phyloP scores from a whole-genome alignment of 1,284 basidiomycete species.

The Schizopora paradoxa region DNA sequence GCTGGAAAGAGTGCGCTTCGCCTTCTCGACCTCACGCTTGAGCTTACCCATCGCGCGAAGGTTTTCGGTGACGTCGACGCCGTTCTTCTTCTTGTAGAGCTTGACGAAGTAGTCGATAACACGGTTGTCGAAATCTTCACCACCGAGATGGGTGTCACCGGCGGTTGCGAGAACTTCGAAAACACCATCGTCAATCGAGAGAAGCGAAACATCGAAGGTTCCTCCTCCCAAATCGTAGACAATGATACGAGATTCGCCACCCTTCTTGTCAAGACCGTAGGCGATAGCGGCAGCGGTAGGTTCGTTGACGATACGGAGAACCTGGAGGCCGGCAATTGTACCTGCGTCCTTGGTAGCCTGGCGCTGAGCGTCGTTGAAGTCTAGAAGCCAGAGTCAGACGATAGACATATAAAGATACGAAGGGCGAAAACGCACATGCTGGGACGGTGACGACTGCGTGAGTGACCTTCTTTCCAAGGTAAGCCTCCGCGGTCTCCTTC shows the following conservation, averaged over 20 bases:
- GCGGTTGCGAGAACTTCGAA: conserved; percentile 98
- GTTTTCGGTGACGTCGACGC: conserved; percentile 84
- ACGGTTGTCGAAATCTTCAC: conserved; percentile 98
- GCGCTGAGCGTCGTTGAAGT: conserved; percentile 99
- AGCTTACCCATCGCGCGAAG: conserved; percentile 93
- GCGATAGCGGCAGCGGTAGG: conserved; percentile 97
- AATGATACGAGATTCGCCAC: conserved; percentile 91
- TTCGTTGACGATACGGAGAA: conserved; percentile 98
- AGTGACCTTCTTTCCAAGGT: conserved; percentile 93
- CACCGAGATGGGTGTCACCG: conserved; percentile 98
- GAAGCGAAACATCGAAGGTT: conserved; percentile 97
- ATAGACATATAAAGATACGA: not conserved
- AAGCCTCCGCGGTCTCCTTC: conserved; percentile 99
- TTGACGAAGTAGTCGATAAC: conserved; percentile 91
- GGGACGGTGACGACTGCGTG: conserved; percentile 98
- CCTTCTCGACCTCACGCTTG: conserved; percentile 98
- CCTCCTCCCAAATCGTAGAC: conserved; percentile 99
- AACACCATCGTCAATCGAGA: conserved; percentile 96
- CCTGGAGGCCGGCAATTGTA: conserved; percentile 91
- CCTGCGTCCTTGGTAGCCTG: conserved; percentile 99
- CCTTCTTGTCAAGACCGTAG: conserved; percentile 97
- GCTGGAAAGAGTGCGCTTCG: conserved; percentile 91
- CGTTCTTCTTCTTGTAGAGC: conserved; percentile 93
- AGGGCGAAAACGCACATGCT: conserved; percentile 53
- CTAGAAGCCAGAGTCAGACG: too few relatives aligned